Evolutionary conservation across 2,329 filamentous ascomycete species (phyloP).

Genomic region (Claviceps sp.): DNA sequence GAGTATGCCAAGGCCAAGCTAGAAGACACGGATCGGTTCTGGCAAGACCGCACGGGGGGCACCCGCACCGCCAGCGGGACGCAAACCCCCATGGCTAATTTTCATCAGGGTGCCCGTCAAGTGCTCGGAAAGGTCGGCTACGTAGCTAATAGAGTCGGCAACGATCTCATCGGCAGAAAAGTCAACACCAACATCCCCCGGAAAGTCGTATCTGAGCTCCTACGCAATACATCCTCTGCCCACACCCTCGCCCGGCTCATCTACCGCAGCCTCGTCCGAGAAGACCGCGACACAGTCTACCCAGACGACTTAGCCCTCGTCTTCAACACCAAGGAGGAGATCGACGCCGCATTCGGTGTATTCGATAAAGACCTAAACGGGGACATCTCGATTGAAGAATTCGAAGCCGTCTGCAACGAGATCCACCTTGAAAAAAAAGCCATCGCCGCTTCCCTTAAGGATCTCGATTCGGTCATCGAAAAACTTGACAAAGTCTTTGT

Average conservation of each 20-base stretch:
- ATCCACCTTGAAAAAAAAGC: constrained; percentile 91
- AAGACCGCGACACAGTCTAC: constrained; percentile 61
- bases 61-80: constrained; percentile 38
- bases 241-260: constrained; percentile 78
- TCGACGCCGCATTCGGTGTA: constrained; percentile 76
- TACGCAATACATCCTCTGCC: constrained; percentile 58
- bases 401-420: constrained; percentile 86
- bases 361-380: constrained; percentile 96
- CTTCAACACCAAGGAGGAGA: constrained; percentile 73
- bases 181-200: constrained; percentile 63
- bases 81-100: constrained; percentile 59
- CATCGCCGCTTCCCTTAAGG: constrained; percentile 87
- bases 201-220: constrained; percentile 69
- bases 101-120: constrained; percentile 62
- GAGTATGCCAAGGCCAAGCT: constrained; percentile 67
- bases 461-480: constrained; percentile 82
- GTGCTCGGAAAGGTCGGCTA: constrained; percentile 72
- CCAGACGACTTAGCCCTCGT: constrained; percentile 66
- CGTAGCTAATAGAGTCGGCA: constrained; percentile 72
- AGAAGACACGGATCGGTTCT: constrained; percentile 37
- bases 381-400: constrained; percentile 89
- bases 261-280: constrained; percentile 72
- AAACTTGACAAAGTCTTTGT: constrained; percentile 84
- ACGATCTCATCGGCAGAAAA: constrained; percentile 76
- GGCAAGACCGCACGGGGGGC: constrained; percentile 24